These are phyloP conservation scores for Aspergillus texensis DNA, from an alignment of 2,329 filamentous ascomycete species.

Conservation along the genomic window DNA sequence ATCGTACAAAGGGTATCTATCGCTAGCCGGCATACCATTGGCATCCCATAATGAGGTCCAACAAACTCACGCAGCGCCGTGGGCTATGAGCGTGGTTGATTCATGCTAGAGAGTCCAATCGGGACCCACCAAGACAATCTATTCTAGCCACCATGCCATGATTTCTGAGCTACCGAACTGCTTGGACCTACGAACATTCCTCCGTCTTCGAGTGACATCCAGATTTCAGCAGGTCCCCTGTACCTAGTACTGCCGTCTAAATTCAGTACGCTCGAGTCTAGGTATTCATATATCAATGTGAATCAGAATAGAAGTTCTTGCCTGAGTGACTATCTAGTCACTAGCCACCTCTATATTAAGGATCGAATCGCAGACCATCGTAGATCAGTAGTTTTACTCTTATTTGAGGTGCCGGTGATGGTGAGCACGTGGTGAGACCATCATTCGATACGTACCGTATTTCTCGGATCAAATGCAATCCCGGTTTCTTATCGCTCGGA, in stretches of 20 bases:
- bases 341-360: neutral
- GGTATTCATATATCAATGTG: neutral
- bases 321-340: neutral
- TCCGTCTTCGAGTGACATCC: too few relatives aligned
- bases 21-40: neutral
- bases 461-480: slow-evolving; percentile 26
- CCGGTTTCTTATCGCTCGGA: slow-evolving; percentile 27
- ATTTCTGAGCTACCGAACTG: neutral
- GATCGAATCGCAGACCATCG: neutral
- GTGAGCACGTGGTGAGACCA: neutral
- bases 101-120: neutral
- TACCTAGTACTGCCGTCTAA: neutral
- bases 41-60: neutral
- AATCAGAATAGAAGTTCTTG: neutral
- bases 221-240: neutral
- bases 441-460: slow-evolving; percentile 3
- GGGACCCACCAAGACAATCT: neutral
- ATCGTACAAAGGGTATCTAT: neutral
- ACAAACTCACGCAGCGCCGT: neutral
- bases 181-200: neutral
- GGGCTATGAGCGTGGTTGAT: neutral
- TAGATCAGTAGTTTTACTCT: neutral
- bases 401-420: neutral
- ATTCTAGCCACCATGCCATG: neutral
- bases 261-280: neutral